Evolutionary conservation across 805 yeast species (phyloP).

Genomic region (Priceomyces haplophilus): DNA sequence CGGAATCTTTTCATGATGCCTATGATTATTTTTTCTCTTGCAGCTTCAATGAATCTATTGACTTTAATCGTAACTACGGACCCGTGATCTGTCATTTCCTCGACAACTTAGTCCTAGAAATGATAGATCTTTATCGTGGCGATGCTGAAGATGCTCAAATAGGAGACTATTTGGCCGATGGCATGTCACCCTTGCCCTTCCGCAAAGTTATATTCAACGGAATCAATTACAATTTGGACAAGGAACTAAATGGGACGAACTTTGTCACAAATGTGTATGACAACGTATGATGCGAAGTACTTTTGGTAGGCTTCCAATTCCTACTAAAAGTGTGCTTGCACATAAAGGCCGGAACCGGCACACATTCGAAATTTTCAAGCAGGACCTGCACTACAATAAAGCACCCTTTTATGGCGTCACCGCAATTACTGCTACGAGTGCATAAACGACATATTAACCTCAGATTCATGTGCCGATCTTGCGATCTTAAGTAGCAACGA

Average conservation of each 20-base stretch:
- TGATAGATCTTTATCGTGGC: slow-evolving; percentile 37
- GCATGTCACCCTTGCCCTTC: slow-evolving; percentile 19
- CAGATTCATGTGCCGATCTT: too few relatives aligned
- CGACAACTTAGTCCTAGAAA: slow-evolving; percentile 28
- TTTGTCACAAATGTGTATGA: slow-evolving; percentile 29
- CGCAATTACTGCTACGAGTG: too few relatives aligned
- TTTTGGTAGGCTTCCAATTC: not conserved
- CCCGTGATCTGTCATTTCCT: slow-evolving; percentile 32
- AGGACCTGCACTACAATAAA: too few relatives aligned
- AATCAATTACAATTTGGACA: slow-evolving; percentile 31
- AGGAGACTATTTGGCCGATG: slow-evolving; percentile 33
- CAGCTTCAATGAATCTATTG: slow-evolving; percentile 9
- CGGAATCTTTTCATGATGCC: slow-evolving; percentile 19
- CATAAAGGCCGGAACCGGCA: too few relatives aligned
- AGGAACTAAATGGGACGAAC: slow-evolving; percentile 40
- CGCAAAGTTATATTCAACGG: slow-evolving; percentile 27
- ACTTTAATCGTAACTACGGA: slow-evolving; percentile 11
- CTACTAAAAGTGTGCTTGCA: too few relatives aligned
- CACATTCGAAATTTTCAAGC: too few relatives aligned
- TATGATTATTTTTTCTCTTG: slow-evolving; percentile 13
- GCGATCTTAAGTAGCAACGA: too few relatives aligned
- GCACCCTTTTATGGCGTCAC: too few relatives aligned
- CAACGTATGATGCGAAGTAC: slow-evolving; percentile 4
- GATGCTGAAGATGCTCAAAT: slow-evolving; percentile 37
- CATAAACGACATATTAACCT: too few relatives aligned